Evolutionary conservation across 768 basidiomycete species (phyloP).

Genomic region (Candolleomyces eurysporus): DNA sequence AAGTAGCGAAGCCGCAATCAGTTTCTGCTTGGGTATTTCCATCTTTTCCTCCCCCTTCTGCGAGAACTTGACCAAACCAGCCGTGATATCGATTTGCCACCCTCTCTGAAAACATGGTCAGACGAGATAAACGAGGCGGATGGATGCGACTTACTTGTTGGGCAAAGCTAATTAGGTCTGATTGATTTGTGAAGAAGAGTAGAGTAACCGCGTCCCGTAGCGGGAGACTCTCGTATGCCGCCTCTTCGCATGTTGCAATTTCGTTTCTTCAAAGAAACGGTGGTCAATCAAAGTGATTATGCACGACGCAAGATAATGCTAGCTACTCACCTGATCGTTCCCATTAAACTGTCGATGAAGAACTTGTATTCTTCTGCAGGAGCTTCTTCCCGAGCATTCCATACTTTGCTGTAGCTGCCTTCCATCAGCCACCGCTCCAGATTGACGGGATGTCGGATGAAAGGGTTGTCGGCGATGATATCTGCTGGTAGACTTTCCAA

Average conservation of each 20-base stretch:
- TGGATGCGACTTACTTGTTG: slow-evolving; percentile 49
- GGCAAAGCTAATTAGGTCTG: slow-evolving; percentile 82
- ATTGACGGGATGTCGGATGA: slow-evolving; percentile 82
- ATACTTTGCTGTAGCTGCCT: slow-evolving; percentile 96
- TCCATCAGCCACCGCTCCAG: slow-evolving; percentile 99
- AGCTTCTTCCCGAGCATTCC: slow-evolving; percentile 90
- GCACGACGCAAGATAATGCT: neutral
- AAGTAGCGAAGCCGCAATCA: slow-evolving; percentile 72
- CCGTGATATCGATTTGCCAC: slow-evolving; percentile 79
- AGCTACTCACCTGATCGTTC: slow-evolving; percentile 76
- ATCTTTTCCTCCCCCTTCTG: slow-evolving; percentile 77
- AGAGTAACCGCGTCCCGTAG: slow-evolving; percentile 87
- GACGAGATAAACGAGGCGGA: slow-evolving; percentile 5
- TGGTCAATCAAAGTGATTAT: neutral
- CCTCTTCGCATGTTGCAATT: slow-evolving; percentile 95
- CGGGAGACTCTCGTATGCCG: slow-evolving; percentile 89
- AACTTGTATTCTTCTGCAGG: slow-evolving; percentile 94
- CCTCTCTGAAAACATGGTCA: slow-evolving; percentile 53
- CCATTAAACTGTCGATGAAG: slow-evolving; percentile 91
- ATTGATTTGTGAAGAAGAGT: slow-evolving; percentile 84
- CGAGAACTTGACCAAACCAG: slow-evolving; percentile 71
- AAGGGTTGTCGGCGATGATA: slow-evolving; percentile 65
- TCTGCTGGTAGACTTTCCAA: slow-evolving; percentile 85
- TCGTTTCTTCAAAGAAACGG: slow-evolving; percentile 62
- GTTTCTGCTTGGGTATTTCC: slow-evolving; percentile 83